Conservation (phyloP, 108 stramenopile species). For the Skeletonema tropicum region DNA sequence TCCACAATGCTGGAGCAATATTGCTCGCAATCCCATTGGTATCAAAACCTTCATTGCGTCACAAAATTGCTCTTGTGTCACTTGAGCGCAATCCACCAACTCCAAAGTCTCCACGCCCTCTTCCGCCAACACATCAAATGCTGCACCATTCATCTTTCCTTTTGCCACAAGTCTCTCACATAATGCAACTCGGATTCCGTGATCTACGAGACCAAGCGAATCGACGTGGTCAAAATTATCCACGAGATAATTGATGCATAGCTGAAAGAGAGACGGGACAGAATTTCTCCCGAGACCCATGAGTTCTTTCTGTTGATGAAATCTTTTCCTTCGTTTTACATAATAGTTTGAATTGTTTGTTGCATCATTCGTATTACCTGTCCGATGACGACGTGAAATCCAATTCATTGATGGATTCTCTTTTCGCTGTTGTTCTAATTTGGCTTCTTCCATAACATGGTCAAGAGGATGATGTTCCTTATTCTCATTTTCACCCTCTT, state of each 20-base stretch:
- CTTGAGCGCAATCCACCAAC: constrained; percentile 73
- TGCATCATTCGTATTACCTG: neutral
- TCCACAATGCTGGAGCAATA: constrained; percentile 74
- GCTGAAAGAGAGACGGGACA: constrained; percentile 69
- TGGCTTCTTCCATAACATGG: constrained; percentile 47
- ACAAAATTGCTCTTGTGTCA: constrained; percentile 63
- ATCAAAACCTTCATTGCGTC: constrained; percentile 39
- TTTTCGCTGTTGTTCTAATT: constrained; percentile 38
- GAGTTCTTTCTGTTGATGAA: constrained; percentile 41
- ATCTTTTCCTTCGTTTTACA: constrained; percentile 66
- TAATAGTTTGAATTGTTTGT: constrained; percentile 43
- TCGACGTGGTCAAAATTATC: constrained; percentile 80
- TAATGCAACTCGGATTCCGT: constrained; percentile 59
- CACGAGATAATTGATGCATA: constrained; percentile 69
- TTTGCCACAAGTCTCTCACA: constrained; percentile 65
- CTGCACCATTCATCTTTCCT: constrained; percentile 68
- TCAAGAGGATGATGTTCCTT: constrained; percentile 78
- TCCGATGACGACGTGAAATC: constrained; percentile 26
- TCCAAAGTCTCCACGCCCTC: constrained; percentile 73
- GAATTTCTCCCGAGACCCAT: constrained; percentile 19
- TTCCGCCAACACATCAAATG: constrained; percentile 75
- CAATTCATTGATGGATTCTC: constrained; percentile 55
- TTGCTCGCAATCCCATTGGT: constrained; percentile 56
- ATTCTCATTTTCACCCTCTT: constrained; percentile 36
- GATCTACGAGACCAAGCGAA: constrained; percentile 69